Evolutionary conservation across 2,329 filamentous ascomycete genomes (phyloP).

Genomic region (Pseudogymnoascus sp.): DNA sequence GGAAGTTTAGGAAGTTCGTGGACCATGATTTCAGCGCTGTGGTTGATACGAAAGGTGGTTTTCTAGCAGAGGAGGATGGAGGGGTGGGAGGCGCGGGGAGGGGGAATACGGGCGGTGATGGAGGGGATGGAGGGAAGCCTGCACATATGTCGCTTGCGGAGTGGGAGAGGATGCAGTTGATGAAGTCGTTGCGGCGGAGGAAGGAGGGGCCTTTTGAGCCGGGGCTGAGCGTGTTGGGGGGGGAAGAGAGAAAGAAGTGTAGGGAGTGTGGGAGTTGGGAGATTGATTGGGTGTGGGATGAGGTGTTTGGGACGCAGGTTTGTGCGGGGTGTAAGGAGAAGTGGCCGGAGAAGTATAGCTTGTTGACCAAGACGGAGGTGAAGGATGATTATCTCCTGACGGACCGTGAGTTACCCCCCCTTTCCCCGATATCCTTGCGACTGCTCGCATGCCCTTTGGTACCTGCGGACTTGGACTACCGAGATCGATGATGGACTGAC

Average conservation of each 20-base stretch:
- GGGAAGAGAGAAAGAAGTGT: conserved; percentile 64
- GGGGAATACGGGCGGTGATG: conserved; percentile 20
- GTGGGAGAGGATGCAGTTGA: conserved; percentile 78
- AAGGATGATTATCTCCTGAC: conserved; percentile 92
- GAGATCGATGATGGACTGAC: conserved; percentile 8
- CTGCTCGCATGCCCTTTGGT: neutral
- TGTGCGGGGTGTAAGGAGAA: conserved; percentile 86
- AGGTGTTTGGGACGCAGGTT: conserved; percentile 67
- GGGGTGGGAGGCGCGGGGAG: conserved; percentile 73
- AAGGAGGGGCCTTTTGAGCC: conserved; percentile 84
- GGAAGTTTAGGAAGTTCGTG: conserved; percentile 88
- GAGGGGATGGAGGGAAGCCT: conserved; percentile 58
- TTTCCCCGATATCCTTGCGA: neutral
- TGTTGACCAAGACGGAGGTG: conserved; percentile 94
- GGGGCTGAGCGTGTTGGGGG: conserved; percentile 66
- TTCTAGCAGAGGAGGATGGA: conserved; percentile 84
- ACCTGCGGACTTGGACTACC: neutral
- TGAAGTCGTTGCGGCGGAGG: conserved; percentile 63
- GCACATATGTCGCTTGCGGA: conserved; percentile 83
- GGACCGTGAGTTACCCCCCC: conserved; percentile 55
- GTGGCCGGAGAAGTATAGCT: conserved; percentile 81
- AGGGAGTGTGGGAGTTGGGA: conserved; percentile 76
- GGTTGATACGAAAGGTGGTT: conserved; percentile 96
- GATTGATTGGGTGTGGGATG: conserved; percentile 93
- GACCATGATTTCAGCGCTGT: conserved; percentile 98